Evolutionary conservation across 495 filamentous ascomycete species (phyloP), one percentile per base, ranked within the genome.

Genomic region (Aspergillus taichungensis): DNA sequence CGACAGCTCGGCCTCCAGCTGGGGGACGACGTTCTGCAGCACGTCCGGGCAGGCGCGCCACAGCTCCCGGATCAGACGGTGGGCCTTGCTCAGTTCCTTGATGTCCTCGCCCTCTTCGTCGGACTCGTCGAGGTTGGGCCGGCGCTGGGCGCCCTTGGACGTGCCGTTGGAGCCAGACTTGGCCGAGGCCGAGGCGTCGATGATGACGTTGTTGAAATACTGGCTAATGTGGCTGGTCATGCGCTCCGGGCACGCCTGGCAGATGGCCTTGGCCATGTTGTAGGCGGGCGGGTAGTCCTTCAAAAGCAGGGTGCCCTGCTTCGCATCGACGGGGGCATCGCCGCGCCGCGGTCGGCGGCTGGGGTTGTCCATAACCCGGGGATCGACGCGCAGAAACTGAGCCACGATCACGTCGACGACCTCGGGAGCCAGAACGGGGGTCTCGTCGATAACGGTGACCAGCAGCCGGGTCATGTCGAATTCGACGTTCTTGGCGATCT

Each of bases 181-280:
- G 6, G 59, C 61, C 1, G 60, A 55, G 3, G 79, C 74, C 0
- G 91, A 88, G 9, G 86, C 83, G 53, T 95, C 87, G 37, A 95
- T 78, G 43, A 99, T 91, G 14, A 97, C 87, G 46, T 95, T 88
- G 61, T 89, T 92, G 64, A 99, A 99, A 59, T 96, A 99, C 57
- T 94, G 89, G 51, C 88, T 89, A 43, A 96, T 83, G 53, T 88
- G 84, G 39, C 88, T 82, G 1, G 87, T 83, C 91, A 99, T 96
- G 60, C 89, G 87, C 48, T 95, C 92, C 2, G 86, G 80, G 46
- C 81, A 91, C n/a, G 74, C 69, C 54, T 91, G 92, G 63, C 92
- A 99, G 28, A 99, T 83, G 6, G 83, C 83, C 62, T 90, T 94
- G 28, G 92, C 89, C 87, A 96, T 95, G 52, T 87, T 87, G 60